Base-by-base conservation (phyloP, 371 early-diverging fungal species). In the Lichtheimia ramosa region DNA sequence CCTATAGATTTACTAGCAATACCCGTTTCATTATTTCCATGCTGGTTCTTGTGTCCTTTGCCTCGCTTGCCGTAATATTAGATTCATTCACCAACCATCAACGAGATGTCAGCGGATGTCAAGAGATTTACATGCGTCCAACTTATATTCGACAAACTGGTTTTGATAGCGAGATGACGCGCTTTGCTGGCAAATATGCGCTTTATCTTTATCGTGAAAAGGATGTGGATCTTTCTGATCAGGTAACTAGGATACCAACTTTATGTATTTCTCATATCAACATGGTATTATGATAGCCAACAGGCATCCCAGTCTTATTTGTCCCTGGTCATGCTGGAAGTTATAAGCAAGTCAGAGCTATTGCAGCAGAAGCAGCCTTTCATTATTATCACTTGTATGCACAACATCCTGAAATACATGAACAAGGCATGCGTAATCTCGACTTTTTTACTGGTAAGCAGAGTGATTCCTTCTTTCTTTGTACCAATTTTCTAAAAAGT, bases 291-390 rank as follows among this genome's bases (percentile, higher is more conserved):
- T 56, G 25, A 60, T 59, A 76, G 72, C 85, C 82, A 5, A 78
- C 76, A 21, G 89, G 95, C 27, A 81, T 90, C 13, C 98, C 98
- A 0, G 89, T 94, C 0, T 71, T 98, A 34, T 98, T 98, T 75
- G 85, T 98, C 34, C 98, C 95, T 15, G 98, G 98, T 0, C 92
- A 96, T 68, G 96, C 96, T 15, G 97, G 98, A 10, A 92, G 92
- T 59, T 89, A 89, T 64, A 90, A 90, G 63, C 98, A 97, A 73
- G 85, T 91, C 4, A 80, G 95, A 28, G 91, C 94, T 1, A 76
- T 97, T 25, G 96, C 93, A 16, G 78, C 89, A 28, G 90, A 87
- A 27, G 69, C 92, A 3, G 68, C 91, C 6, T 69, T 74, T 20
- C 72, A 82, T 23, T 85, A 85, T 63, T 81, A 85, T 65, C 67